Conservation (phyloP, 2,329 filamentous ascomycete genomes). For the Pseudogymnoascus sp. region DNA sequence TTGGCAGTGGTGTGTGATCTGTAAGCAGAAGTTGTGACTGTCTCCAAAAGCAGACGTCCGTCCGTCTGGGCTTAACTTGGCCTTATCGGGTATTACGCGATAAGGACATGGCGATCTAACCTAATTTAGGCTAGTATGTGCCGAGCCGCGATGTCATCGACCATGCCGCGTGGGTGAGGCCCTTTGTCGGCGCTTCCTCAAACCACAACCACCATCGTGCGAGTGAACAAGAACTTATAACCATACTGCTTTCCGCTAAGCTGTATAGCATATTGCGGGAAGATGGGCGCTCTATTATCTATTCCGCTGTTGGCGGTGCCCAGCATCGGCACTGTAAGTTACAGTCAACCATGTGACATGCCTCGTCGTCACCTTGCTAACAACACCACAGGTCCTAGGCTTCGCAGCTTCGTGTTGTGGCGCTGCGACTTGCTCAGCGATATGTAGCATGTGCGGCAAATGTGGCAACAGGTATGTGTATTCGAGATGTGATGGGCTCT, state of each 20-base stretch:
- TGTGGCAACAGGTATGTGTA: constrained; percentile 76
- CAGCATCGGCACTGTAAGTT: constrained; percentile 73
- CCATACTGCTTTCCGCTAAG: background rate
- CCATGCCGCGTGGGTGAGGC: background rate
- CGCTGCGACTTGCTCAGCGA: constrained; percentile 90
- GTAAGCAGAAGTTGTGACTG: background rate
- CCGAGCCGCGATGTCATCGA: constrained; percentile 6
- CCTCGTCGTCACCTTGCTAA: constrained; percentile 15
- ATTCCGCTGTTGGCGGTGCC: constrained; percentile 84
- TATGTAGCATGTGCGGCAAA: constrained; percentile 92
- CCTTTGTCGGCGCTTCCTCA: constrained; percentile 1
- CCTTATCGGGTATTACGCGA: constrained; percentile 11
- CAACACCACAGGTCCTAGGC: constrained; percentile 55
- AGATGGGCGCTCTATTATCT: constrained; percentile 87
- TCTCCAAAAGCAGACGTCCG: background rate
- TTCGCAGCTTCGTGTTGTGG: constrained; percentile 89
- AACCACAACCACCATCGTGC: constrained; percentile 1
- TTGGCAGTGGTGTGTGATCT: background rate
- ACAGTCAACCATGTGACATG: background rate
- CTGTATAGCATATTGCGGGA: constrained; percentile 16
- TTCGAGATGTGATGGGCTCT: constrained; percentile 2
- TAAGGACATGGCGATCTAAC: background rate
- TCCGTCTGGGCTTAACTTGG: background rate
- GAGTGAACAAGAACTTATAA: background rate
- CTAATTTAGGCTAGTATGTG: background rate